Base-by-base conservation (phyloP, 495 filamentous ascomycete genomes). In the Pseudoneurospora amorphoporcata region DNA sequence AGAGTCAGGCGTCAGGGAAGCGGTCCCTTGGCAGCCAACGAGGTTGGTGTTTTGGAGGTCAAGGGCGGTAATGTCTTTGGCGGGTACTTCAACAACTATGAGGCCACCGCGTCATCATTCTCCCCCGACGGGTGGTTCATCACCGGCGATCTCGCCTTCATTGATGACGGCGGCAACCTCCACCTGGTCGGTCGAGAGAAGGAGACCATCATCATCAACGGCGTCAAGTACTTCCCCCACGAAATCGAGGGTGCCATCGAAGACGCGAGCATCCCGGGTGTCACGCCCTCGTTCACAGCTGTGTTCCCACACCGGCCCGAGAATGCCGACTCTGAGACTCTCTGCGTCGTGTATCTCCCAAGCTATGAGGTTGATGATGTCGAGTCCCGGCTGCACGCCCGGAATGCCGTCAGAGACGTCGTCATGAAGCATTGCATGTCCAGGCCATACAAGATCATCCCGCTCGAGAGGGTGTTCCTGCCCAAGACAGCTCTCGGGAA, bases 61-160 rank as follows among this genome's bases (percentile, higher is more conserved):
- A 39, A 41, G 37, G 79, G 80, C 29, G 79, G 83, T 3, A 83
- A 87, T 29, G 79, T 92, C 6, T 92, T 91, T 79, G 80, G 84
- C 41, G 82, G 83, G 32, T 92, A 92, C 77, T 86, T 86, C 75
- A 87, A 88, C 72, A 88, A 92, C 72, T 76, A 79, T 0, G 76
- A 82, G 40, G 87, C 84, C 5, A 92, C 88, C 6, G 77, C 71
- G 3, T 80, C 87, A 29, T 81, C 89, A 0, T 87, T 91, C 69
- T 88, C 87, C 2, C 17, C 61, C 0, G 90, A 92, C 72, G 89
- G 90, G 3, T 93, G 88, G 86, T 91, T 92, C 80, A 85, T 86
- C 53, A 92, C 90, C 2, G 90, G 90, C 1, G 91, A 92, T 72
- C 81, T 83, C 39, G 90, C 74, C 6, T 79, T 80, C 41, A 72